Evolutionary conservation across 176 grass and related monocot genomes (phyloP), one percentile per base, ranked within the genome.

Genomic region (Musa beccarii): DNA sequence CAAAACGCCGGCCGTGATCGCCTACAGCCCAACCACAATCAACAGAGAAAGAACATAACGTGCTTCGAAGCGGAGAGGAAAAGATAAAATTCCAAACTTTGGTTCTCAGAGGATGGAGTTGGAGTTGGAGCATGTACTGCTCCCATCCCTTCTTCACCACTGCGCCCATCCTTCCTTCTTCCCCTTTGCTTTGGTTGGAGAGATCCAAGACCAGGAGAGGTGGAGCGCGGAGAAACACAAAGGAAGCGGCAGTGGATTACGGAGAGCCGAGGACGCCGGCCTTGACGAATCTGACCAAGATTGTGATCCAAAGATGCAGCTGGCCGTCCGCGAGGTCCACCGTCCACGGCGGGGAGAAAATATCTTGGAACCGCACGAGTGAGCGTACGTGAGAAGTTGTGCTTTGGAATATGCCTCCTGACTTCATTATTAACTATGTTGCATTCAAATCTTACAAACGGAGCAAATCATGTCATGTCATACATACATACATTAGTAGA

Each of bases 91-190:
- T 0, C 0, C 6, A 16, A 52, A 98, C 90, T 86, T 93, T 98
- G 79, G 90, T 93, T 80, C 94, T 80, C 22, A 98, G 83, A 43
- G 94, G 88, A 56, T 98, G 94, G 13, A 78, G 83, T 75, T 89
- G 94, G 26, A 98, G 94, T 78, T 93, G 94, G 16, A 89, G 86
- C 84, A 98, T 78, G 86, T 98, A 98, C 65, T 82, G 53, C 77
- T 74, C 75, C 93, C 89, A 96, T 74, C 87, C 87, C 77, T 81
- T 85, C 10, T 83, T 85, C 59, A 61, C 83, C 19, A 81, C 66
- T n/a, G 52, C 63, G 64, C 65, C 74, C 81, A 79, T 86, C 53
- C 75, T 63, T 52, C 28, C 50, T 14, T 10, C 49, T 50, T 25
- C 10, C 19, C n/a, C 5, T 15, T 62, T 17, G 57, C 15, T 62